Evolutionary conservation across 306 rosid genomes (phyloP).

Genomic region (Gillenia trifoliata): DNA sequence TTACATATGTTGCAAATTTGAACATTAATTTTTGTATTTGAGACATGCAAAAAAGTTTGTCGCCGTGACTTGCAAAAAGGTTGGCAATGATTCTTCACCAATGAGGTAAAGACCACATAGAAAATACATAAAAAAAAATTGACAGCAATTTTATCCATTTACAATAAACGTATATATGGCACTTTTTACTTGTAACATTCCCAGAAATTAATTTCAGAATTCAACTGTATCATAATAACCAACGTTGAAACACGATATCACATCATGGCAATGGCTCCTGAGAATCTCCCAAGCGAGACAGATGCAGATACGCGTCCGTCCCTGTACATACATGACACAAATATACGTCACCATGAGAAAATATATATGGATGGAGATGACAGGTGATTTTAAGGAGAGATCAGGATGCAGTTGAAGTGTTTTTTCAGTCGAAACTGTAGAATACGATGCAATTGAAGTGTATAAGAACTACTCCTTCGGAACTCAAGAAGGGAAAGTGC

Average conservation of each 20-base stretch:
- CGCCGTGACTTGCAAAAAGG: too few species aligned
- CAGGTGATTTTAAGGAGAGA: neutral
- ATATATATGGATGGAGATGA: neutral
- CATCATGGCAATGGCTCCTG: slow-evolving; percentile 77
- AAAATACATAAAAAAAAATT: slow-evolving; percentile 4
- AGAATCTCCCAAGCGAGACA: slow-evolving; percentile 90
- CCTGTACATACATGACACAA: slow-evolving; percentile 37
- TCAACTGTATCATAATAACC: neutral
- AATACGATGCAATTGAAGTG: neutral
- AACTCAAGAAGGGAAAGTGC: neutral
- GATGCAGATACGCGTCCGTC: slow-evolving; percentile 88
- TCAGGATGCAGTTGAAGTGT: neutral
- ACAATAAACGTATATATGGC: neutral
- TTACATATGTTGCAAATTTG: too few species aligned
- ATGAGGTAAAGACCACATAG: neutral
- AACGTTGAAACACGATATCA: neutral
- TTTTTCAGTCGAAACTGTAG: neutral
- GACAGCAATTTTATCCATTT: slow-evolving; percentile 21
- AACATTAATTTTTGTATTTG: too few species aligned
- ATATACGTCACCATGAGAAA: neutral
- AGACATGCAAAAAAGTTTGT: too few species aligned
- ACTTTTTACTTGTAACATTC: neutral
- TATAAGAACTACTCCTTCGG: neutral
- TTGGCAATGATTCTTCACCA: too few species aligned
- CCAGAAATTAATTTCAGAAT: neutral